Conservation (phyloP, 768 basidiomycete species). For the Mycena alexandri region DNA sequence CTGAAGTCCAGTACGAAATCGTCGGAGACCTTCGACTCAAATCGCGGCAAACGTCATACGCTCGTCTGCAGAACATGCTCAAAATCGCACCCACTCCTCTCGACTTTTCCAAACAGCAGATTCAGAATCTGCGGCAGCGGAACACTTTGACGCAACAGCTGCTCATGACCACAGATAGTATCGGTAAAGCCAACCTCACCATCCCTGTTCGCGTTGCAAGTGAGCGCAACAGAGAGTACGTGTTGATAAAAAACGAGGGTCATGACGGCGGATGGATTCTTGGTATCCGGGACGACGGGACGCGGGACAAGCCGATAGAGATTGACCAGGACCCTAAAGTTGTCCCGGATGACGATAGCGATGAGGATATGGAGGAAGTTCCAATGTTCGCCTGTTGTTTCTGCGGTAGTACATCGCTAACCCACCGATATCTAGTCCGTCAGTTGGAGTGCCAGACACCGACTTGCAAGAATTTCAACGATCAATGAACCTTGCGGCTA, state of each 20-base stretch:
- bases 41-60: constrained; percentile 94
- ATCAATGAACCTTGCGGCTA: constrained; percentile 71
- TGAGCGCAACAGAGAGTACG: constrained; percentile 93
- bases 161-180: constrained; percentile 90
- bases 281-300: constrained; percentile 91
- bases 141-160: constrained; percentile 95
- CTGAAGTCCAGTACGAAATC: constrained; percentile 98
- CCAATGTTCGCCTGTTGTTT: constrained; percentile 64
- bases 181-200: constrained; percentile 89
- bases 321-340: constrained; percentile 72
- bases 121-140: constrained; percentile 88
- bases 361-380: constrained; percentile 87
- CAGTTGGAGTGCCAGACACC: constrained; percentile 57
- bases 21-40: constrained; percentile 95
- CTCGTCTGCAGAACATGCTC: constrained; percentile 92
- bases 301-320: constrained; percentile 85
- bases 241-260: constrained; percentile 94
- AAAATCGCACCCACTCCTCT: constrained; percentile 81
- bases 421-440: constrained; percentile 47
- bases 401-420: neutral
- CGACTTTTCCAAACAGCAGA: constrained; percentile 98
- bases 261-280: constrained; percentile 94
- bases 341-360: constrained; percentile 52
- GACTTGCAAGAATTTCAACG: constrained; percentile 75
- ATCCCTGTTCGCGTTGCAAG: constrained; percentile 96